These are phyloP conservation scores for Pascua guehoae DNA, from an alignment of 1,284 basidiomycete genomes.

Conservation along the genomic window DNA sequence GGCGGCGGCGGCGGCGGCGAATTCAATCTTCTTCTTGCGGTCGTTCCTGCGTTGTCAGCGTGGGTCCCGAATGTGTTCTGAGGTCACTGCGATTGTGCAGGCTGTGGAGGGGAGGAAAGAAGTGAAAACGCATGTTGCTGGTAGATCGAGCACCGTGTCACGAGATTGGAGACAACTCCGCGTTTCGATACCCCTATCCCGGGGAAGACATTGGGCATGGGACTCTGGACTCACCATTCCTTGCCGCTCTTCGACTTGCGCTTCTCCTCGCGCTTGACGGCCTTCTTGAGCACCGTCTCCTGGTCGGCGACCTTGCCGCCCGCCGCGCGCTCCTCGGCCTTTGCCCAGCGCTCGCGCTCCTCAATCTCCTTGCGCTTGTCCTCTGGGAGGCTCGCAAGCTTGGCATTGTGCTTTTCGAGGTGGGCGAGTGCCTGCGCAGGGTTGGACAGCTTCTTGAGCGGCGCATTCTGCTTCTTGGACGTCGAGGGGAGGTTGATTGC, in stretches of 20 bases:
- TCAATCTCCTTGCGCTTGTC: slow-evolving; percentile 72
- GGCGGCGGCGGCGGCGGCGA: slow-evolving; percentile 72
- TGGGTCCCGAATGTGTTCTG: no score
- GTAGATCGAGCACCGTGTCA: no score
- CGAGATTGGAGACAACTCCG: no score
- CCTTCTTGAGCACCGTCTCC: slow-evolving; percentile 76
- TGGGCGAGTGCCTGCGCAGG: slow-evolving; percentile 78
- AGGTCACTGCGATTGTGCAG: no score
- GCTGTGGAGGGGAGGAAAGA: no score
- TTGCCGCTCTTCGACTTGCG: slow-evolving; percentile 76
- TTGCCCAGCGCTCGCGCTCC: slow-evolving; percentile 78
- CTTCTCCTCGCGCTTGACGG: slow-evolving; percentile 83
- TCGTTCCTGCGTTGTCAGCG: slow-evolving; percentile 61
- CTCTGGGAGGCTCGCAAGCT: slow-evolving; percentile 66
- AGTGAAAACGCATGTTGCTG: no score
- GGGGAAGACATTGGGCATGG: no score
- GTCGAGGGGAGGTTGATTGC: slow-evolving; percentile 54
- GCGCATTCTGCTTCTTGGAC: slow-evolving; percentile 51
- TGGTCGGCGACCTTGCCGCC: slow-evolving; percentile 85
- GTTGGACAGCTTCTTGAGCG: slow-evolving; percentile 59
- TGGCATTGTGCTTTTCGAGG: slow-evolving; percentile 67
- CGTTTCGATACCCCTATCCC: no score
- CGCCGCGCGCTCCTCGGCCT: slow-evolving; percentile 75
- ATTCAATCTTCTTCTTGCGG: slow-evolving; percentile 69
- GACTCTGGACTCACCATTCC: slow-evolving; percentile 74